Percentiles rank a stretch among this genome's conserved stretches.
phyloP scores from a whole-genome alignment of 208 protist genomes.

The Zelonia costaricensis region DNA sequence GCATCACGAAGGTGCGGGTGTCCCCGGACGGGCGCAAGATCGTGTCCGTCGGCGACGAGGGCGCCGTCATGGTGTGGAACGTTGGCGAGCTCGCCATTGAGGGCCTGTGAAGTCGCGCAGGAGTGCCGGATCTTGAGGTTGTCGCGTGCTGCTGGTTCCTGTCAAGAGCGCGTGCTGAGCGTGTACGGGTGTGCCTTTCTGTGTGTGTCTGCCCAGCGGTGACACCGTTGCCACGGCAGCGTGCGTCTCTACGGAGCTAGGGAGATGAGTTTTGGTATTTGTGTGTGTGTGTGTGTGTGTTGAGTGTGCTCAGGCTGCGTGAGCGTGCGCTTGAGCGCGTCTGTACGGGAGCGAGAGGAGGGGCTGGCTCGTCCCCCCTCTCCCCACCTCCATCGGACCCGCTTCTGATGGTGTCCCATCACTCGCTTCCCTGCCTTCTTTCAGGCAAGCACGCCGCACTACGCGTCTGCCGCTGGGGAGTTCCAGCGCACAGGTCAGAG shows the following conservation, averaged over 20 bases:
- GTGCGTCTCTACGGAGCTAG: no score
- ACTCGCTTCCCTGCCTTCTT: no score
- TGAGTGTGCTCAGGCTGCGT: background rate
- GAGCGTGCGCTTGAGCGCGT: no score
- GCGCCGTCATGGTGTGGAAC: slow-evolving; percentile 94
- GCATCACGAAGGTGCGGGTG: slow-evolving; percentile 91
- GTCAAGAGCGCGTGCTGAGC: background rate
- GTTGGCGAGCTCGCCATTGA: slow-evolving; percentile 57
- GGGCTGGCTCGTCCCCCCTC: no score
- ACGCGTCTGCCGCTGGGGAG: no score
- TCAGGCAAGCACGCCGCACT: no score
- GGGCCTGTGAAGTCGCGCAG: slow-evolving; percentile 14
- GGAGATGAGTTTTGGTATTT: background rate
- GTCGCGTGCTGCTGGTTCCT: background rate
- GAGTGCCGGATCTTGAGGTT: background rate
- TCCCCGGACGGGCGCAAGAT: slow-evolving; percentile 89
- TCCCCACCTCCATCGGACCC: no score
- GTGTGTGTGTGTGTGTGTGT: background rate
- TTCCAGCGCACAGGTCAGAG: no score
- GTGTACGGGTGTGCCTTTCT: background rate
- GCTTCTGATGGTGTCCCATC: no score
- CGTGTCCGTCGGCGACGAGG: slow-evolving; percentile 93
- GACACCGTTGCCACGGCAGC: no score
- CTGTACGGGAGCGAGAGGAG: no score
- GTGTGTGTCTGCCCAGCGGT: background rate